phyloP scores from a whole-genome alignment of 75 land plant species.

The Ceratopteris richardii region DNA sequence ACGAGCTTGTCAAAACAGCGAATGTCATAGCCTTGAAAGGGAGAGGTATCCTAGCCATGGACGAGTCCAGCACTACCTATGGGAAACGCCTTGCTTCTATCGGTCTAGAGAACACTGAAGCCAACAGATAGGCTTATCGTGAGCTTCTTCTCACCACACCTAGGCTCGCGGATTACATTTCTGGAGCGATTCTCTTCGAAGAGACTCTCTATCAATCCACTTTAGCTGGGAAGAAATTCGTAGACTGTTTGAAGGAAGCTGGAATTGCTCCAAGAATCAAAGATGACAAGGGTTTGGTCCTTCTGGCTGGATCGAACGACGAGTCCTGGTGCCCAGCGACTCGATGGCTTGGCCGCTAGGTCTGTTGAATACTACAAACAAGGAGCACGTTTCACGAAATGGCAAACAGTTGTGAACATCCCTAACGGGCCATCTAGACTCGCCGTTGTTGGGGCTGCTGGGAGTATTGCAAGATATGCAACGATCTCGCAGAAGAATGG shows the following conservation, averaged over 20 bases:
- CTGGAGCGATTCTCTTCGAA: too few relatives aligned
- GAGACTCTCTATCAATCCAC: too few relatives aligned
- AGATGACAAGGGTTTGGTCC: conserved; percentile 76
- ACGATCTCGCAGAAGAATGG: conserved; percentile 77
- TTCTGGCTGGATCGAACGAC: conserved; percentile 76
- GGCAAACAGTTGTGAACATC: conserved; percentile 80
- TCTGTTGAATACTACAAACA: conserved; percentile 76
- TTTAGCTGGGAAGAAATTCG: too few relatives aligned
- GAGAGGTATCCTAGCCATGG: conserved; percentile 66
- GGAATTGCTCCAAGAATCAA: conserved; percentile 66
- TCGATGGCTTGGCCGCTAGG: conserved; percentile 74
- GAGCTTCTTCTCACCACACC: conserved; percentile 51
- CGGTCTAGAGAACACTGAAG: too few relatives aligned
- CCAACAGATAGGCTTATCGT: conserved; percentile 64
- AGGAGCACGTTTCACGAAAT: conserved; percentile 80
- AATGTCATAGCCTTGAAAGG: conserved; percentile 59
- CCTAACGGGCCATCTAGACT: too few relatives aligned
- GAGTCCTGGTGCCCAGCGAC: conserved; percentile 93
- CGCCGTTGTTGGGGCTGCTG: conserved; percentile 70
- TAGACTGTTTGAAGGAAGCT: conserved; percentile 42
- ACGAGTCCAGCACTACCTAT: conserved; percentile 61
- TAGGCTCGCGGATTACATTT: conserved; percentile 57
- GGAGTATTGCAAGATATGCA: conserved; percentile 81
- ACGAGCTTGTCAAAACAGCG: conserved; percentile 84
- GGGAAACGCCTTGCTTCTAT: too few relatives aligned